These are phyloP conservation scores for Penicillium atrosanguineum DNA, from an alignment of 495 filamentous ascomycete species.

Conservation along the genomic window DNA sequence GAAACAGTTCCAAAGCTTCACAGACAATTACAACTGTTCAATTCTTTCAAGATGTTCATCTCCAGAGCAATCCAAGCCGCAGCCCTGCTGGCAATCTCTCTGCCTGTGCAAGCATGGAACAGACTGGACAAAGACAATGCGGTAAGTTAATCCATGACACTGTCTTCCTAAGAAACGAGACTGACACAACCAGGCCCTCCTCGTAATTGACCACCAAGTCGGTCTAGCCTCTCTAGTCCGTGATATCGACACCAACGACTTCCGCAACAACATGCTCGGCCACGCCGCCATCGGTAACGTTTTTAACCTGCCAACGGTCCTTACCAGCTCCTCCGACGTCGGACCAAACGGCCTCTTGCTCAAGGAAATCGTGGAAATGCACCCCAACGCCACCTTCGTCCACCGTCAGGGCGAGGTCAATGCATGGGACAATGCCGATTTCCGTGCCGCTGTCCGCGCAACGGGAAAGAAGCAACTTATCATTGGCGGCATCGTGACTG, in stretches of 20 bases:
- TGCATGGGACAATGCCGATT: constrained; percentile 76
- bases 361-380: constrained; percentile 66
- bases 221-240: constrained; percentile 65
- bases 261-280: constrained; percentile 65
- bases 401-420: constrained; percentile 72
- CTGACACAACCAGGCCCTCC: too few species aligned
- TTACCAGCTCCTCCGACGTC: constrained; percentile 65
- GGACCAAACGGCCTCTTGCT: constrained; percentile 67
- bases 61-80: constrained; percentile 12
- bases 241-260: constrained; percentile 61
- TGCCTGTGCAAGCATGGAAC: constrained; percentile 33
- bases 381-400: constrained; percentile 65
- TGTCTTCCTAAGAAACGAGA: background rate
- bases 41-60: constrained; percentile 15
- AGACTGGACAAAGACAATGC: constrained; percentile 56
- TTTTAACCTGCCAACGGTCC: constrained; percentile 66
- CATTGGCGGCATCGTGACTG: constrained; percentile 70
- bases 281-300: constrained; percentile 64
- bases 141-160: constrained; percentile 26
- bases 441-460: constrained; percentile 62
- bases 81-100: constrained; percentile 16
- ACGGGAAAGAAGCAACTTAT: constrained; percentile 70
- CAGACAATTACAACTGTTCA: background rate
- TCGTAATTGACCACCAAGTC: constrained; percentile 61
- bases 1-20: background rate